phyloP scores from a whole-genome alignment of 1,284 basidiomycete genomes.

The Cerrena zonata region DNA sequence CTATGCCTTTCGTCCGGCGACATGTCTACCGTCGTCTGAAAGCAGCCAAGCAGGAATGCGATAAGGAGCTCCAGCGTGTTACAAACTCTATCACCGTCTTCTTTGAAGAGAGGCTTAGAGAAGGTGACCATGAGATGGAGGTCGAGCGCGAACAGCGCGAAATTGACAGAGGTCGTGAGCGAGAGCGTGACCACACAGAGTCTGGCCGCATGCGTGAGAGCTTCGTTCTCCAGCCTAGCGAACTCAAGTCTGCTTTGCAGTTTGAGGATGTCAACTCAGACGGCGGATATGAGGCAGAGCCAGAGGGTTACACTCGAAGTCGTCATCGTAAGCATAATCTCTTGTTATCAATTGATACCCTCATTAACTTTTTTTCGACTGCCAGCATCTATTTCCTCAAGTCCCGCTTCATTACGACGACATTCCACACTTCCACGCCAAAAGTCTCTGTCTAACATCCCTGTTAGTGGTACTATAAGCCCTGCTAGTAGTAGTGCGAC shows the following conservation, averaged over 20 bases:
- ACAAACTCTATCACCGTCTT: conserved; percentile 89
- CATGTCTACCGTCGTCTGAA: conserved; percentile 91
- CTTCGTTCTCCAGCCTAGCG: conserved; percentile 50
- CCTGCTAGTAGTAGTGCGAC: conserved; percentile 40
- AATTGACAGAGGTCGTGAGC: conserved; percentile 38
- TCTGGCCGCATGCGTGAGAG: conserved; percentile 54
- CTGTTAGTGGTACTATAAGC: conserved; percentile 47
- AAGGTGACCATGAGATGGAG: conserved; percentile 61
- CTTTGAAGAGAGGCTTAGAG: conserved; percentile 84
- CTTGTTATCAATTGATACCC: conserved; percentile 45
- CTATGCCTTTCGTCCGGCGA: conserved; percentile 86
- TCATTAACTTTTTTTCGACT: conserved; percentile 45
- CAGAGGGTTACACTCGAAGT: conserved; percentile 58
- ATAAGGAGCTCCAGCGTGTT: conserved; percentile 88
- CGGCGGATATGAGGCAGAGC: conserved; percentile 73
- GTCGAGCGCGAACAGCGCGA: conserved; percentile 58
- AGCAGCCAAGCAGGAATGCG: conserved; percentile 91
- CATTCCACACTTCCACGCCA: conserved; percentile 65
- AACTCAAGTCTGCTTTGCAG: conserved; percentile 50
- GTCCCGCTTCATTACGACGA: conserved; percentile 62
- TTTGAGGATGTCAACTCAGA: conserved; percentile 70
- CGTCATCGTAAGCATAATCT: conserved; percentile 51
- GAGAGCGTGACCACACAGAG: conserved; percentile 39
- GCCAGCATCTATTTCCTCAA: conserved; percentile 58
- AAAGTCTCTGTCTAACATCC: conserved; percentile 43